Conservation (phyloP, 2,329 filamentous ascomycete genomes). For the Fusarium pseudoanthophilum region DNA sequence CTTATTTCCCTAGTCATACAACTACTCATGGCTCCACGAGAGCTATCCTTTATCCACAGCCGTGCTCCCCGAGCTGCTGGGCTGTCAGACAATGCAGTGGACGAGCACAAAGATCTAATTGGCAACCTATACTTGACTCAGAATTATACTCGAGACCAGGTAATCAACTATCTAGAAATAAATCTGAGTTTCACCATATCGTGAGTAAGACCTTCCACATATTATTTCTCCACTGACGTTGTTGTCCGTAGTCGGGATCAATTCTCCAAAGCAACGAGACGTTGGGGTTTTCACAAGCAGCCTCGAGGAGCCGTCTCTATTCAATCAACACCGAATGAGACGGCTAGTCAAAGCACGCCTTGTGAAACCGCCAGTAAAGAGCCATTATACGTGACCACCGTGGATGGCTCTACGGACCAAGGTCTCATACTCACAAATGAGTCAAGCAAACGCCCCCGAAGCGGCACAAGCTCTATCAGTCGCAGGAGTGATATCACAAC, state of each 20-base stretch:
- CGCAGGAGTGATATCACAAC: not conserved
- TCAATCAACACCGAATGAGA: too few relatives aligned
- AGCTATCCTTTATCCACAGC: not conserved
- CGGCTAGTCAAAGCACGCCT: not conserved
- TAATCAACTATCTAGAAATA: not conserved
- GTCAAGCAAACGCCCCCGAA: not conserved
- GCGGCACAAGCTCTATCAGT: not conserved
- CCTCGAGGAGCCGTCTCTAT: not conserved
- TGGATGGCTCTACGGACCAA: not conserved
- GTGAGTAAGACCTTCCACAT: not conserved
- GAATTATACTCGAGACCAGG: not conserved
- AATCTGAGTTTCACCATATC: not conserved
- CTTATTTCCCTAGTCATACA: not conserved
- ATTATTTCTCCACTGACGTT: not conserved
- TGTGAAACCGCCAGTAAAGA: not conserved
- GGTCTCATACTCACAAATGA: not conserved
- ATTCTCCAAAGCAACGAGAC: constrained; percentile 5
- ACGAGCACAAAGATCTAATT: constrained; percentile 1
- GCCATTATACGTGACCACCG: fast-evolving
- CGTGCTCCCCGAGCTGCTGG: not conserved
- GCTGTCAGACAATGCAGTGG: not conserved
- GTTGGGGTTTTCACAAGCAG: constrained; percentile 7
- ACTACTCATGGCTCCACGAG: not conserved
- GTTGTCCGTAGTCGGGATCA: not conserved
- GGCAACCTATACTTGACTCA: not conserved